Conservation (phyloP, 2,329 filamentous ascomycete species). For the Claviceps pazoutovae region DNA sequence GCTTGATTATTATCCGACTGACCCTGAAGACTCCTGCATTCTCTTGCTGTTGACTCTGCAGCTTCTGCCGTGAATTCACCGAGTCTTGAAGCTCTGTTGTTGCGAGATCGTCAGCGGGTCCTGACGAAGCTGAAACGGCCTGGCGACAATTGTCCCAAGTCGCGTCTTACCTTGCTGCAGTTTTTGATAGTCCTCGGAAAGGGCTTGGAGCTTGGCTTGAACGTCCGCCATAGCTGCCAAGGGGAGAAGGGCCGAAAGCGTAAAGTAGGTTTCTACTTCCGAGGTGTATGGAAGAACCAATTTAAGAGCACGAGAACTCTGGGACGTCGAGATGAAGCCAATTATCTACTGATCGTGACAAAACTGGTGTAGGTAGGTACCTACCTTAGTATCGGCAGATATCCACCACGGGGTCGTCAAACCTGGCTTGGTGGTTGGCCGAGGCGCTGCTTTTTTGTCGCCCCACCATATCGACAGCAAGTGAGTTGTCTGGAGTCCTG, state of each 20-base stretch:
- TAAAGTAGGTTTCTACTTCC: not conserved
- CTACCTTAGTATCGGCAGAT: not conserved
- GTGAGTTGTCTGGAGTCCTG: not conserved
- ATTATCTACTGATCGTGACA: not conserved
- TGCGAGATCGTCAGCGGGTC: constrained; percentile 2
- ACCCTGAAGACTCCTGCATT: constrained; percentile 79
- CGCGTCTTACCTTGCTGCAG: constrained; percentile 58
- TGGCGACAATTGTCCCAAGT: not conserved
- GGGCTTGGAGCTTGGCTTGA: constrained; percentile 64
- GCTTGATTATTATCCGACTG: not conserved
- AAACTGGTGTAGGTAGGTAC: not conserved
- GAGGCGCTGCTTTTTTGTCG: not conserved
- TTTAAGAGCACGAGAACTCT: not conserved
- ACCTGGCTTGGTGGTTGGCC: not conserved
- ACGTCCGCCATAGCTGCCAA: constrained; percentile 46
- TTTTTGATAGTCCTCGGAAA: constrained; percentile 79
- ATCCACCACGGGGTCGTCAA: not conserved
- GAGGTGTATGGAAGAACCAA: not conserved
- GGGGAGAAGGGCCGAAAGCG: not conserved
- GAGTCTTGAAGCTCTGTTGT: constrained; percentile 59
- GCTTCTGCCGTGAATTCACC: constrained; percentile 71
- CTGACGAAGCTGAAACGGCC: not conserved
- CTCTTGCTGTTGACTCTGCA: constrained; percentile 89
- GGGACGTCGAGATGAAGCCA: not conserved
- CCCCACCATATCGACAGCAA: not conserved